Evolutionary conservation across 768 basidiomycete species (phyloP).

Genomic region (Neoboletus subvelutipes): DNA sequence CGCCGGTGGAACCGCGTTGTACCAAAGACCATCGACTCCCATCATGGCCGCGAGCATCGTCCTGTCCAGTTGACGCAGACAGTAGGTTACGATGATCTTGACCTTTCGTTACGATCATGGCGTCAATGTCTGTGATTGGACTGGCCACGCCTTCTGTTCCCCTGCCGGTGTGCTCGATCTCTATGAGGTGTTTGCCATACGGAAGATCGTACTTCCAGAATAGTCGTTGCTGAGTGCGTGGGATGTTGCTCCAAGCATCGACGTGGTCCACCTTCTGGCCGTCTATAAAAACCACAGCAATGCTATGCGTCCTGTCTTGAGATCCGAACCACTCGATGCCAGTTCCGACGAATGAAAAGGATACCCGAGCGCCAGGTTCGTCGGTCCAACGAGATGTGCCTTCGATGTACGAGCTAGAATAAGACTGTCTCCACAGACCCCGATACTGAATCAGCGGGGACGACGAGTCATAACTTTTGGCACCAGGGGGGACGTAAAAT

Average conservation of each 20-base stretch:
- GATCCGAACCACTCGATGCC: slow-evolving; percentile 80
- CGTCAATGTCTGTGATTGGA: slow-evolving; percentile 55
- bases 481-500: slow-evolving; percentile 72
- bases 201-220: slow-evolving; percentile 59
- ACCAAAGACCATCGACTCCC: slow-evolving; percentile 51
- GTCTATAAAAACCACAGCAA: slow-evolving; percentile 58
- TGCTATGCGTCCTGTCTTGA: slow-evolving; percentile 52
- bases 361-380: slow-evolving; percentile 46
- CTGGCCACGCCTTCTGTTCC: slow-evolving; percentile 36
- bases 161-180: slow-evolving; percentile 55
- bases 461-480: slow-evolving; percentile 67
- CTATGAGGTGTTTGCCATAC: slow-evolving; percentile 56
- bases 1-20: slow-evolving; percentile 70
- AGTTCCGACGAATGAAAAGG: slow-evolving; percentile 67
- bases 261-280: slow-evolving; percentile 45
- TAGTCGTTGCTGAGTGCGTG: slow-evolving; percentile 57
- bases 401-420: slow-evolving; percentile 49
- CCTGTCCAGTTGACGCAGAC: background rate
- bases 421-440: slow-evolving; percentile 57
- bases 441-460: slow-evolving; percentile 66
- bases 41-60: background rate
- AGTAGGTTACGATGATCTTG: background rate
- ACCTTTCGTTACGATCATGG: slow-evolving; percentile 62
- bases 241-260: slow-evolving; percentile 41
- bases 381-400: slow-evolving; percentile 52